Base-by-base conservation (phyloP, 371 early-diverging fungal species). In the Mucor saturninus region DNA sequence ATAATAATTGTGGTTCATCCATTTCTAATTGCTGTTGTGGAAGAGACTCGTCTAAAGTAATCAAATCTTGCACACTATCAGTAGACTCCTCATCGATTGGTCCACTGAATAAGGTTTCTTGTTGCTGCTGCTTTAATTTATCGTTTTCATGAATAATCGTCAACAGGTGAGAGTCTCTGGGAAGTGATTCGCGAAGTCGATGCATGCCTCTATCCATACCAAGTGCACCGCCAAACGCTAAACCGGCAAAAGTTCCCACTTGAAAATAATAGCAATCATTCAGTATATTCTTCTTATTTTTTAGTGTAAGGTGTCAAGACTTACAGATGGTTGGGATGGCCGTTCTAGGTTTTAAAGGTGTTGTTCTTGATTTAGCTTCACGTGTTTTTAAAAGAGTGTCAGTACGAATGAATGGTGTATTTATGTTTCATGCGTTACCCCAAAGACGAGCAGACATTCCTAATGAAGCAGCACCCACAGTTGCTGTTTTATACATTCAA, bases 161-260 rank as follows among this genome's bases (percentile, higher is more conserved):
- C n/a, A 69, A 53, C n/a, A 79, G 29, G n/a, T 60, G 64, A 2
- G 80, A 79, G 35, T 76, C 68, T 5, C 8, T 29, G 7, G 80
- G 77, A 29, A 79, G 59, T 15, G 62, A 43, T 43, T 65, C 56
- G 10, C 73, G 65, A 42, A 79, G 59, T 52, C 68, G 71, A 26
- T 69, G 72, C 80, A 79, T 76, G 29, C 75, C 77, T 45, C 70
- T 76, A 49, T 75, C 67, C 73, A 73, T 75, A 5, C 80, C 80
- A 45, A 79, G 55, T 3, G 58, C 55, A 9, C 68, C 75, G 3
- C 80, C 80, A 56, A 71, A 65, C 35, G 67, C 52, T 2, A 76
- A 50, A 1, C 80, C 80, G 51, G 67, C 46, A 59, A 76, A 73
- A 6, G 65, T 64, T 9, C 77, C 80, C 56, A 76, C 80, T 79